A percentile compares a stretch with the other conserved stretches of the same genome.
phyloP scores from a whole-genome alignment of 129 eudicot genomes.

The Escallonia herrerae region DNA sequence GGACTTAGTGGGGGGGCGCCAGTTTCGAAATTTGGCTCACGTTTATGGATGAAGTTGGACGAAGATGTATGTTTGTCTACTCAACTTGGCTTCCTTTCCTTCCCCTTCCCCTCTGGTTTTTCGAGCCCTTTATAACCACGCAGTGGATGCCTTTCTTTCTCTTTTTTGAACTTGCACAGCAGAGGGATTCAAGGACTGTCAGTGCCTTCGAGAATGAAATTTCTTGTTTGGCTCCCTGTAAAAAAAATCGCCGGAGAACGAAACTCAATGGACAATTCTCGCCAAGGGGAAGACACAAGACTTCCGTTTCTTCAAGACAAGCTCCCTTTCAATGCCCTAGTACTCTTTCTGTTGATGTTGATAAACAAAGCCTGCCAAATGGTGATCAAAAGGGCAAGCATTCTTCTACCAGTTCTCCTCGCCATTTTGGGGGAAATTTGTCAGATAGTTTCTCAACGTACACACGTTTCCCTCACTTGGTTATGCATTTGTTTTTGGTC shows the following conservation, averaged over 20 bases:
- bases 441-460: constrained; percentile 30
- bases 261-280: constrained; percentile 13
- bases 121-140: not conserved
- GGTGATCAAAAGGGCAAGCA: constrained; percentile 14
- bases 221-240: constrained; percentile 18
- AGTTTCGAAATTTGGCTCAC: constrained; percentile 20
- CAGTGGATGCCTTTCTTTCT: not conserved
- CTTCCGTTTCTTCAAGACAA: constrained; percentile 27
- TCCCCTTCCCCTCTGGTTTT: constrained; percentile 5
- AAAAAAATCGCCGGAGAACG: constrained; percentile 9
- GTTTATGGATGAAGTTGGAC: constrained; percentile 28
- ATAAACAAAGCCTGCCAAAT: constrained; percentile 24
- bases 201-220: constrained; percentile 34
- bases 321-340: constrained; percentile 28
- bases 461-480: constrained; percentile 6
- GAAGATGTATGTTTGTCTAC: constrained; percentile 27
- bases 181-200: constrained; percentile 35
- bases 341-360: constrained; percentile 14
- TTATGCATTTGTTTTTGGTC: not conserved
- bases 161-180: constrained; percentile 9
- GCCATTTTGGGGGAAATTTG: constrained; percentile 6
- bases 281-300: constrained; percentile 22
- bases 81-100: constrained; percentile 6
- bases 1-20: constrained; percentile 19
- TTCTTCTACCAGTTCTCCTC: constrained; percentile 30